Conservation (phyloP, 2,329 filamentous ascomycete species). For the Ceratocystis variospora region DNA sequence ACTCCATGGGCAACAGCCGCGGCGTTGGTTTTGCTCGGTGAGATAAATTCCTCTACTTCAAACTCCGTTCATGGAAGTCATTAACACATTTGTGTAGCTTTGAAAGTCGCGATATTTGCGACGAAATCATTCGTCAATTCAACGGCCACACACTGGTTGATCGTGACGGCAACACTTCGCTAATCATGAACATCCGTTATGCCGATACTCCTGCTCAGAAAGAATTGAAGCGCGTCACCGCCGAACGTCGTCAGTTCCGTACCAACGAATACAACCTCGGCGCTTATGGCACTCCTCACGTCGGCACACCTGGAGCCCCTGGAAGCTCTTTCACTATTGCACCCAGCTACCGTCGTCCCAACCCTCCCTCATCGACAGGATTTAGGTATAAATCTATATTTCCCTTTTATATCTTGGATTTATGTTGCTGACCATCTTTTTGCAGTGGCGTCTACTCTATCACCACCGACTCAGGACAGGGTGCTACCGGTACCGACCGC, state of each 20-base stretch:
- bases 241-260: conserved; percentile 86
- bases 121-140: conserved; percentile 74
- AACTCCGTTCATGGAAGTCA: conserved; percentile 16
- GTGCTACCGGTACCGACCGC: neutral
- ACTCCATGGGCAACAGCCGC: conserved; percentile 81
- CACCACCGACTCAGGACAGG: conserved; percentile 12
- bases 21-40: conserved; percentile 96
- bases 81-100: conserved; percentile 46
- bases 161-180: conserved; percentile 39
- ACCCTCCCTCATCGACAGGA: conserved; percentile 23
- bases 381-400: neutral
- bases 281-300: conserved; percentile 49
- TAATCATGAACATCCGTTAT: conserved; percentile 86
- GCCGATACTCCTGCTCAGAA: conserved; percentile 96
- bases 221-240: conserved; percentile 87
- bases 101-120: conserved; percentile 75
- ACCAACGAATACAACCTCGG: conserved; percentile 86
- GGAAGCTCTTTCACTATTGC: conserved; percentile 25
- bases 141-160: conserved; percentile 66
- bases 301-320: conserved; percentile 34
- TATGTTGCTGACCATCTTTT: neutral
- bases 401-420: neutral
- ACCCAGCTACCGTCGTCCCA: conserved; percentile 23
- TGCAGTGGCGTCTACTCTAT: conserved; percentile 8
- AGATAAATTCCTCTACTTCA: conserved; percentile 23